Evolutionary conservation across 1,139 yeast genomes (phyloP), one percentile per base, ranked within the genome.

Genomic region (Protomyces arabidopsidicola): DNA sequence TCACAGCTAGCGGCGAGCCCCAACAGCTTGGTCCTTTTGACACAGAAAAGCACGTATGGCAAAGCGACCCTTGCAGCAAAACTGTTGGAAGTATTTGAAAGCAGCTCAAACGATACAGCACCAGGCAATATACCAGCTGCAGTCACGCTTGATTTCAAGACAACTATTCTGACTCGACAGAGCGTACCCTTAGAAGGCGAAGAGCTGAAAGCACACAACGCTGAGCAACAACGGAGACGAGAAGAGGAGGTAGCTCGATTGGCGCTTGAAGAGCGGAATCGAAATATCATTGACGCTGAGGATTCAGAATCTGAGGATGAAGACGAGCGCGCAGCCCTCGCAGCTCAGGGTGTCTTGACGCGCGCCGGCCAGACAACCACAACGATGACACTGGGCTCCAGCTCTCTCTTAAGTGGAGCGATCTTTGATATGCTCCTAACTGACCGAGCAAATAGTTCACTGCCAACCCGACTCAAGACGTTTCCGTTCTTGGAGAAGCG

Each of bases 401-500:
- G 65, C 16, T 56, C 66, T 10, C 50, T 65, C 20, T 45, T 59
- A 39, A 45, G 38, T 6, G 64, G 64, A 10, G 45, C 55, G 36
- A n/a, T 57, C 8, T 62, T 61, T 55, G 66, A 66, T 53, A 22
- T 66, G 52, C 45, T 57, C 22, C 53, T 66, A n/a, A 60, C 45
- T n/a, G 63, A 55, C 53, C 66, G 56, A 18, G 54, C 45, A 34
- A 57, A 50, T 22, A 55, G 45, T 14, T 55, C 34, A 24, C 48
- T 65, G 12, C 65, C 59, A 16, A 54, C 63, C 5, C 62, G 67
- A 20, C 58, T 51, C 63, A 84, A 86, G 55, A 87, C 87, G 87
- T 90, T 90, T 70, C 97, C 96, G 12, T 84, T 79, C 69, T 77
- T 81, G 9, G 81, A 82, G 1, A 54, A 53, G 45, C 82, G 84